Conservation (phyloP, 345 rosid genomes). For the Boechera stricta region DNA sequence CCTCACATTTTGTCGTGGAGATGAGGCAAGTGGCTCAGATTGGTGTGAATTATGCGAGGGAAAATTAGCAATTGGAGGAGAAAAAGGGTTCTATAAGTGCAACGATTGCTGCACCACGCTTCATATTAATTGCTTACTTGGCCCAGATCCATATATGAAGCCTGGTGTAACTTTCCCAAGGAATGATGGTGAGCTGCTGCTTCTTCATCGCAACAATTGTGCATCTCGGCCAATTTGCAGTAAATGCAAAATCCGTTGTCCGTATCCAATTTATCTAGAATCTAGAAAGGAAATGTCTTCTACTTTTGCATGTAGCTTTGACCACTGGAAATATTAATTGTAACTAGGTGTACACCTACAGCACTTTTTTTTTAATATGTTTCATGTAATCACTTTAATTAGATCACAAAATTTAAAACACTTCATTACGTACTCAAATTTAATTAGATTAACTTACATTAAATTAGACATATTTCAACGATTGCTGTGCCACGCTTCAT, state of each 20-base stretch:
- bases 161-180: not conserved
- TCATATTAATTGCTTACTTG: constrained; percentile 2
- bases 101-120: constrained; percentile 4
- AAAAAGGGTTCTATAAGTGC: constrained; percentile 16
- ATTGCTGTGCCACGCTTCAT: too few relatives aligned
- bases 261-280: not conserved
- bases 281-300: too few relatives aligned
- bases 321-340: too few relatives aligned
- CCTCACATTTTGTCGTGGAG: constrained; percentile 17
- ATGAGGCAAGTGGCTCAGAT: not conserved
- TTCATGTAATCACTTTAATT: too few relatives aligned
- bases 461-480: too few relatives aligned
- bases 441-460: too few relatives aligned
- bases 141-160: not conserved
- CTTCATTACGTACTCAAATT: too few relatives aligned
- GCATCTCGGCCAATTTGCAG: not conserved
- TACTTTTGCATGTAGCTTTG: too few relatives aligned
- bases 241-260: not conserved
- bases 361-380: too few relatives aligned
- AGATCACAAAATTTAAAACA: too few relatives aligned
- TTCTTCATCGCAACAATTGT: not conserved
- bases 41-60: not conserved
- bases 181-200: too few relatives aligned
- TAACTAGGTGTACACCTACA: too few relatives aligned
- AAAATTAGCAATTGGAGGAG: not conserved